phyloP scores from a whole-genome alignment of 2,329 filamentous ascomycete species.

The Penicillium concentricum region DNA sequence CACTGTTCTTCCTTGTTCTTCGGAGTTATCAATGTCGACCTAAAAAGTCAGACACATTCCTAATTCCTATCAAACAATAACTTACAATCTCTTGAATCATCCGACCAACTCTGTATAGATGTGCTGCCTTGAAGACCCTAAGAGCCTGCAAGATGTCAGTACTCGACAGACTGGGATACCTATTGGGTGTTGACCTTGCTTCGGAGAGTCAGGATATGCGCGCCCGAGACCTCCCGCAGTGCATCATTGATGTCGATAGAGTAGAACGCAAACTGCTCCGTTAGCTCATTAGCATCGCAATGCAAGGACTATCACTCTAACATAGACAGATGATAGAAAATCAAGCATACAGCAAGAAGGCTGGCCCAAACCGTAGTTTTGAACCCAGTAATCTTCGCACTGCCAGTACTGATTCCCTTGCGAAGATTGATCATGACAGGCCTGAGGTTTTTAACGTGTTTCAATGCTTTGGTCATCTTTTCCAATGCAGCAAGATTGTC shows the following conservation, averaged over 20 bases:
- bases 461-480: constrained; percentile 61
- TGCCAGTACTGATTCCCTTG: constrained; percentile 67
- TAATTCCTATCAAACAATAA: background rate
- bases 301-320: background rate
- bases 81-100: constrained; percentile 65
- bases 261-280: constrained; percentile 65
- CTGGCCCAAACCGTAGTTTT: constrained; percentile 70
- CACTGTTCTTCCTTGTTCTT: constrained; percentile 67
- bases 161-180: fast-evolving
- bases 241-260: constrained; percentile 67
- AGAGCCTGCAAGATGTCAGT: constrained; percentile 50
- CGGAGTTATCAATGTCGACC: constrained; percentile 78
- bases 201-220: constrained; percentile 53
- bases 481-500: constrained; percentile 63
- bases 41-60: constrained; percentile 24
- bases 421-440: constrained; percentile 67
- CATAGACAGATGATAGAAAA: too few relatives aligned
- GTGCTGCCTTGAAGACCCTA: constrained; percentile 57
- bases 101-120: constrained; percentile 65
- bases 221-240: constrained; percentile 58
- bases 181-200: constrained; percentile 46
- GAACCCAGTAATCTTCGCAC: constrained; percentile 55
- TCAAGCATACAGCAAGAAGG: constrained; percentile 54
- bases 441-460: constrained; percentile 73
- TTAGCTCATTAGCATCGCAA: constrained; percentile 15